phyloP scores from a whole-genome alignment of 345 rosid genomes.

The Syzygium jambos region DNA sequence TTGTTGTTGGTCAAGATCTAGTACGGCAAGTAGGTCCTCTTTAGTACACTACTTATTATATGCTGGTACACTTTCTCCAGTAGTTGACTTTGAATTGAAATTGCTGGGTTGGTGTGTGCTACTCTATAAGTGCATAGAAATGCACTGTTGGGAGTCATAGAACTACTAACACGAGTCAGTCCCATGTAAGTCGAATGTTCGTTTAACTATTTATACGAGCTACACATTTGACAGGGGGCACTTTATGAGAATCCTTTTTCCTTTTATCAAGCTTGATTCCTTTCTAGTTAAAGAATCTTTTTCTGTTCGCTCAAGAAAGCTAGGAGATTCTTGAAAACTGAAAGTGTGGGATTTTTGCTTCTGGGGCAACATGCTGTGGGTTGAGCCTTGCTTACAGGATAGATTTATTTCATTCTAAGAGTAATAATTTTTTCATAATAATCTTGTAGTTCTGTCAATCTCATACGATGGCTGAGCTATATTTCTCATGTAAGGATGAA shows the following conservation, averaged over 20 bases:
- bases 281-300: neutral
- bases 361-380: neutral
- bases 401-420: neutral
- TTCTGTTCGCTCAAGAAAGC: neutral
- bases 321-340: neutral
- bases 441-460: neutral
- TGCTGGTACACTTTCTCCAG: neutral
- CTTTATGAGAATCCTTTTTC: neutral
- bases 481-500: neutral
- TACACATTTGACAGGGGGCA: neutral
- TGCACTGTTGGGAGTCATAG: neutral
- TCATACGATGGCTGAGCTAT: neutral
- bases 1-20: slow-evolving; percentile 87
- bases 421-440: neutral
- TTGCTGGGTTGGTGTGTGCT: neutral
- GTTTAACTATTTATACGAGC: neutral
- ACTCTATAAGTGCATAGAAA: neutral
- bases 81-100: neutral
- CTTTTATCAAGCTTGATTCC: neutral
- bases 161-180: neutral
- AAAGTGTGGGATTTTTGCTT: neutral
- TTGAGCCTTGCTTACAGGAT: neutral
- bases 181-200: neutral
- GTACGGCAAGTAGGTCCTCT: slow-evolving; percentile 53
- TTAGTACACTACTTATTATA: neutral